Evolutionary conservation across 2,329 filamentous ascomycete species (phyloP).

Genomic region (Cladorrhinum sp.): DNA sequence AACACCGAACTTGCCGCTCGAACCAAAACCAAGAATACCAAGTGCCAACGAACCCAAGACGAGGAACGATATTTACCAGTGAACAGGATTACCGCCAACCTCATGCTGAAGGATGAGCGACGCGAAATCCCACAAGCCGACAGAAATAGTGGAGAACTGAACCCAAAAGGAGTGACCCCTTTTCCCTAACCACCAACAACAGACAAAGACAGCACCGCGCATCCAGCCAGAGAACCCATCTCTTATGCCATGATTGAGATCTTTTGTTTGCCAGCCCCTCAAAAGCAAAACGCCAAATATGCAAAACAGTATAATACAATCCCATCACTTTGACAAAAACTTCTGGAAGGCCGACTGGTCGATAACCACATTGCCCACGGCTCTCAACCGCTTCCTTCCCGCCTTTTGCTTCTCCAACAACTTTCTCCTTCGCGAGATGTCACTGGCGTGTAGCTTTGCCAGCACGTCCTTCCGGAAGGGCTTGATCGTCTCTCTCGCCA

Average conservation of each 20-base stretch:
- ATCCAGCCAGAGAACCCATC: neutral
- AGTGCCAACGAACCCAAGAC: neutral
- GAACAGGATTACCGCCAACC: too few relatives aligned
- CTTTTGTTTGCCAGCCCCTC: neutral
- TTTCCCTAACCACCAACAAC: neutral
- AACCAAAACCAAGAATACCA: neutral
- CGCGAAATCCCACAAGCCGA: too few relatives aligned
- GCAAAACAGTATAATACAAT: neutral
- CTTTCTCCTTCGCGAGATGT: slow-evolving; percentile 78
- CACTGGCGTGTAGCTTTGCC: slow-evolving; percentile 87
- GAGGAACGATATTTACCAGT: neutral
- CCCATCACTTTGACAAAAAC: slow-evolving; percentile 74
- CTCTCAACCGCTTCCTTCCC: slow-evolving; percentile 80
- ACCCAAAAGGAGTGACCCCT: neutral
- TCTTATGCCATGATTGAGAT: neutral
- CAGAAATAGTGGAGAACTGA: neutral
- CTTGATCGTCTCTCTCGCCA: slow-evolving; percentile 93
- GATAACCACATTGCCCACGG: slow-evolving; percentile 89
- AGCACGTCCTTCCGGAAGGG: slow-evolving; percentile 95
- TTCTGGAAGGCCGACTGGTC: slow-evolving; percentile 94
- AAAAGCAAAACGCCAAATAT: neutral
- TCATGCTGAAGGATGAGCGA: neutral
- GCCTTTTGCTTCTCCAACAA: slow-evolving; percentile 96
- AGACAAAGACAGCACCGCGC: neutral
- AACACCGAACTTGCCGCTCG: neutral